Evolutionary conservation across 2,329 filamentous ascomycete genomes (phyloP).

Genomic region (Colletotrichum plurivorum): DNA sequence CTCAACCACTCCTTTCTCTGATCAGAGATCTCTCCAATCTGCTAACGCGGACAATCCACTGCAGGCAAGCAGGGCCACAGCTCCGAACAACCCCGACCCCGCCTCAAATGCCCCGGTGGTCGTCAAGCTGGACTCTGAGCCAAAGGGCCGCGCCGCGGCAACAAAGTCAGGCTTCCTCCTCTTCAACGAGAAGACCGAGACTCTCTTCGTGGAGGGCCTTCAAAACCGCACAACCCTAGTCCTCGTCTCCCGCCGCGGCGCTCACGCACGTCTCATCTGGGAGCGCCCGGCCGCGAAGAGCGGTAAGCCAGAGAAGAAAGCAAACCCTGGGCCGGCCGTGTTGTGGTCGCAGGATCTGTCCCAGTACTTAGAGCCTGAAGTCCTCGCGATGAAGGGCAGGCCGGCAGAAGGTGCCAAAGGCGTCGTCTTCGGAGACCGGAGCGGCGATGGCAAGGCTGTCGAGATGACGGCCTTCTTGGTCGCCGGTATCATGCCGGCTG

Average conservation of each 20-base stretch:
- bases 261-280: not conserved
- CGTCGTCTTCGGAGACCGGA: not conserved
- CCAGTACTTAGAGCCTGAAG: not conserved
- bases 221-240: not conserved
- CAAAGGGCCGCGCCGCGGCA: not conserved
- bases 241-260: not conserved
- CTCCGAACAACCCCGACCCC: no score
- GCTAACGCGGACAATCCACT: no score
- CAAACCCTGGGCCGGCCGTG: not conserved
- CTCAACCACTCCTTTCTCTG: no score
- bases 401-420: not conserved
- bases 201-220: not conserved
- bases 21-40: no score
- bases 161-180: not conserved
- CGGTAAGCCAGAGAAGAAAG: no score
- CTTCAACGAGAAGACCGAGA: not conserved
- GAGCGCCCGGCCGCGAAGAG: not conserved
- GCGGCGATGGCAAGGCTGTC: not conserved
- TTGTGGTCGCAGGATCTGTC: not conserved
- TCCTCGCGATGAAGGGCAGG: not conserved
- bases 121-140: no score
- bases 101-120: no score
- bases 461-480: not conserved
- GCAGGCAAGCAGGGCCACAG: no score
- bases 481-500: not conserved